These are phyloP conservation scores for Aotearoamyces nothofagi DNA, from an alignment of 2,329 filamentous ascomycete genomes.

Conservation along the genomic window DNA sequence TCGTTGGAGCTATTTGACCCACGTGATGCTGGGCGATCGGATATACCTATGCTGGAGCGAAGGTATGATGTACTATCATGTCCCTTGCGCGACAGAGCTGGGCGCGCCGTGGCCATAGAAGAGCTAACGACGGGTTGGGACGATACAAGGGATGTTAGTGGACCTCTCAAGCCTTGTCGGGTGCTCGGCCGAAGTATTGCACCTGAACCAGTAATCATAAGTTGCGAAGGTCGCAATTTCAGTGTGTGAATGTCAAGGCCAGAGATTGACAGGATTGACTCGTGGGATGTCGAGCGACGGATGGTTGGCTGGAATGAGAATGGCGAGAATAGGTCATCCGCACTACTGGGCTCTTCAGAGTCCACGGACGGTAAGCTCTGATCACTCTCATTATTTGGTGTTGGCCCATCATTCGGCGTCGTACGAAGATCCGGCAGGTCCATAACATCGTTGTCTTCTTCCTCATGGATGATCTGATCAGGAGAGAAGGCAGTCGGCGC, in stretches of 20 bases:
- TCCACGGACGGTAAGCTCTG: slow-evolving; percentile 10
- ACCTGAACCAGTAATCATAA: slow-evolving; percentile 36
- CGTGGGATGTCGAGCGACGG: slow-evolving; percentile 61
- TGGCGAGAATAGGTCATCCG: slow-evolving; percentile 12
- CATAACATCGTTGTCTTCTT: slow-evolving; percentile 19
- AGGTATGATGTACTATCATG: slow-evolving; percentile 37
- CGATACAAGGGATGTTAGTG: slow-evolving; percentile 24
- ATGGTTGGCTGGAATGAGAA: slow-evolving; percentile 29
- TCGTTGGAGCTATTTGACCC: slow-evolving; percentile 13
- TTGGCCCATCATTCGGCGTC: slow-evolving; percentile 5
- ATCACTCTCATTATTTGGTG: slow-evolving; percentile 9
- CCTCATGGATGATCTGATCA: slow-evolving; percentile 19
- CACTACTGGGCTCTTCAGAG: slow-evolving; percentile 9
- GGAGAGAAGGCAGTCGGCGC: slow-evolving; percentile 19
- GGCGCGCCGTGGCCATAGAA: slow-evolving; percentile 38
- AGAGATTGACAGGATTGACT: slow-evolving; percentile 75
- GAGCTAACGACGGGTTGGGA: slow-evolving; percentile 39
- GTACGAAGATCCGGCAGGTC: slow-evolving; percentile 10
- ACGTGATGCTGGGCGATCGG: slow-evolving; percentile 16
- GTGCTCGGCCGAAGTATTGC: slow-evolving; percentile 30
- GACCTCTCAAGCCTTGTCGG: slow-evolving; percentile 27
- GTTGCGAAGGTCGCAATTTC: slow-evolving; percentile 59
- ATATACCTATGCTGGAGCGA: slow-evolving; percentile 34
- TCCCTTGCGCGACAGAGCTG: slow-evolving; percentile 32
- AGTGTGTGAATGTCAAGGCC: slow-evolving; percentile 85